These are phyloP conservation scores for Cydonia oblonga DNA, from an alignment of 331 rosid genomes.

Conservation along the genomic window DNA sequence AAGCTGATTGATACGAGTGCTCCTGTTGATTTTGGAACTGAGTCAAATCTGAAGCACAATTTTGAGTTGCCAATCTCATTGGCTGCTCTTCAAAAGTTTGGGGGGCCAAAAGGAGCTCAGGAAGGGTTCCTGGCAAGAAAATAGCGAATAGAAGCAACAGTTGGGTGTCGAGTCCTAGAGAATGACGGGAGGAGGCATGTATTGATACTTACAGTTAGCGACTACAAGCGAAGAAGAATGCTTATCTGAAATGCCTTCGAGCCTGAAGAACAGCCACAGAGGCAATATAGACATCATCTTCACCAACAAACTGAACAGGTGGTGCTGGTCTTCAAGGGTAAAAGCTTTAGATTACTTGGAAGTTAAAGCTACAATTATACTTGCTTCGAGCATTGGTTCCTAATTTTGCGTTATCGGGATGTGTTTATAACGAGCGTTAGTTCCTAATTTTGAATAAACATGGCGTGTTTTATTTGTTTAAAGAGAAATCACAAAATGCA, in stretches of 20 bases:
- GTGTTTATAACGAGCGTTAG: neutral
- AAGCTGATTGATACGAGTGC: slow-evolving; percentile 84
- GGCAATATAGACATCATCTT: neutral
- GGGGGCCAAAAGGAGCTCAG: slow-evolving; percentile 73
- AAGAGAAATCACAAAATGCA: too few relatives aligned
- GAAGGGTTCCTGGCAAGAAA: slow-evolving; percentile 67
- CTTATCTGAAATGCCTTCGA: slow-evolving; percentile 40
- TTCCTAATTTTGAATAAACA: neutral
- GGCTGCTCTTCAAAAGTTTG: slow-evolving; percentile 58
- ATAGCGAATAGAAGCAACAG: slow-evolving; percentile 62
- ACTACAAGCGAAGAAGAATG: slow-evolving; percentile 87
- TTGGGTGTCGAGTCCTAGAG: slow-evolving; percentile 66
- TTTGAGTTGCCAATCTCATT: slow-evolving; percentile 87
- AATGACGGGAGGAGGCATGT: slow-evolving; percentile 65
- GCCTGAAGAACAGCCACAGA: neutral
- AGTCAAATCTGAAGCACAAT: slow-evolving; percentile 56
- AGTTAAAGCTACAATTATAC: neutral
- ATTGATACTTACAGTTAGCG: slow-evolving; percentile 60
- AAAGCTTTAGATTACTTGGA: neutral
- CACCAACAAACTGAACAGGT: neutral
- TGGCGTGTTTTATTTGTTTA: neutral
- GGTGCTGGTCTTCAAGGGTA: neutral
- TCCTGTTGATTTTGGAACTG: slow-evolving; percentile 87
- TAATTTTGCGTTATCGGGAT: too few relatives aligned
- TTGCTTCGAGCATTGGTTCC: neutral